Conservation (phyloP, 2,329 filamentous ascomycete genomes). For the Camillea tinctor region DNA sequence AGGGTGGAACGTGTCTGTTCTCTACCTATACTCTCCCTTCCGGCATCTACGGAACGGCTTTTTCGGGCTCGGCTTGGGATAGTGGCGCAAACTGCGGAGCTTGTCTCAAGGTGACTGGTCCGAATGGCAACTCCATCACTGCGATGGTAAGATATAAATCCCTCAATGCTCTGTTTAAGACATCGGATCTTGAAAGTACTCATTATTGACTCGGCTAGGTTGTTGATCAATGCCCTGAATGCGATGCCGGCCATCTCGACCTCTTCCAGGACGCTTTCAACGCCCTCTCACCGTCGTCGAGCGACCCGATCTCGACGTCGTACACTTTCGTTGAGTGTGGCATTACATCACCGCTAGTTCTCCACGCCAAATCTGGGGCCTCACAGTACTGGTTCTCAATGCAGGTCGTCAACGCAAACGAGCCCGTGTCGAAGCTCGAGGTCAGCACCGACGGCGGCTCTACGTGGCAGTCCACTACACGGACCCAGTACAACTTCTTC, state of each 20-base stretch:
- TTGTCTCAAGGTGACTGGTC: constrained; percentile 60
- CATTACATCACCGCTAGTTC: constrained; percentile 40
- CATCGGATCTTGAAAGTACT: not conserved
- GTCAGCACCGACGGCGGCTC: constrained; percentile 59
- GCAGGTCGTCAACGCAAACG: constrained; percentile 64
- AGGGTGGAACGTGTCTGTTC: constrained; percentile 64
- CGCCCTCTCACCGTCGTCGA: constrained; percentile 35
- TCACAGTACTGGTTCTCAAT: constrained; percentile 49
- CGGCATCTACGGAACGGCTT: constrained; percentile 59
- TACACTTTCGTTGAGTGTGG: constrained; percentile 40
- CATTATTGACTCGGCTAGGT: constrained; percentile 29
- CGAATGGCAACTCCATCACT: constrained; percentile 55
- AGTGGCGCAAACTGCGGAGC: constrained; percentile 56
- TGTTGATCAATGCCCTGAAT: constrained; percentile 47
- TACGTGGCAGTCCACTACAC: constrained; percentile 56
- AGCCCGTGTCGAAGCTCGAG: constrained; percentile 54
- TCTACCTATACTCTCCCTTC: constrained; percentile 60
- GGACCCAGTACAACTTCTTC: constrained; percentile 61
- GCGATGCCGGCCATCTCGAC: constrained; percentile 41
- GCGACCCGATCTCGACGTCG: constrained; percentile 41
- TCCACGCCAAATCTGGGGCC: constrained; percentile 45
- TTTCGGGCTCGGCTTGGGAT: constrained; percentile 58
- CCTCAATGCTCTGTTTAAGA: not conserved
- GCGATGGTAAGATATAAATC: constrained; percentile 54
- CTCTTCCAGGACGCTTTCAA: constrained; percentile 44